These are phyloP conservation scores for Stereum hirsutum DNA, from an alignment of 1,284 basidiomycete species.

Conservation along the genomic window DNA sequence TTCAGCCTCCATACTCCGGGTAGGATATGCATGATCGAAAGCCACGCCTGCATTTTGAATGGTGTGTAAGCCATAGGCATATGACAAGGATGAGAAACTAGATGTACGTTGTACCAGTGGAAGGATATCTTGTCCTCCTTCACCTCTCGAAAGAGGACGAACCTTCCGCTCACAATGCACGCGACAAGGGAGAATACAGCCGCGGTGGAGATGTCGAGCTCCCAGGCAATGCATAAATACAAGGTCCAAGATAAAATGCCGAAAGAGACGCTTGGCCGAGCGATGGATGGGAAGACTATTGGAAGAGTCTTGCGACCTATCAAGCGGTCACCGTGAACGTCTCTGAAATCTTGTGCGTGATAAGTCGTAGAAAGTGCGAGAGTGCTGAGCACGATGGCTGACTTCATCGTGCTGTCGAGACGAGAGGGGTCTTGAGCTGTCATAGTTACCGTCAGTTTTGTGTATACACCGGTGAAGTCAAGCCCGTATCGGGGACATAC, in stretches of 20 bases:
- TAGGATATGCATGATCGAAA: conserved; percentile 10
- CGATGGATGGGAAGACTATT: conserved; percentile 16
- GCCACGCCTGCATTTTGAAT: conserved; percentile 12
- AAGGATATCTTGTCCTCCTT: conserved; percentile 11
- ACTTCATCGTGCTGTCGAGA: conserved; percentile 1
- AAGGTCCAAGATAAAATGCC: conserved; percentile 11
- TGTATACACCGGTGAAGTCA: too few relatives aligned
- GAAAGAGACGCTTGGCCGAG: conserved; percentile 11
- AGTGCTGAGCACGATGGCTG: conserved; percentile 6
- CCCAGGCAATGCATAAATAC: conserved; percentile 9
- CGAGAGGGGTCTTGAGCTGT: neutral
- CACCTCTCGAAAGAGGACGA: conserved; percentile 6
- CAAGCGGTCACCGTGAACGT: conserved; percentile 19
- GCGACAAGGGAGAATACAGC: conserved; percentile 7
- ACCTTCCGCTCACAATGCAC: conserved; percentile 8
- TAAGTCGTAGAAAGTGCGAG: conserved; percentile 20
- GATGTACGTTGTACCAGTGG: conserved; percentile 15
- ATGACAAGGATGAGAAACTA: neutral
- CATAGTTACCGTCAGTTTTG: too few relatives aligned
- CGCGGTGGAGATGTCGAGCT: conserved; percentile 4
- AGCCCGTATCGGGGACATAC: too few relatives aligned
- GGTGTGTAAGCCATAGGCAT: neutral
- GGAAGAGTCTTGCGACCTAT: conserved; percentile 22
- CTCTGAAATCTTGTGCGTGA: conserved; percentile 24
- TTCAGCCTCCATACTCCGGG: too few relatives aligned